Base-by-base conservation (phyloP, 306 rosid genomes). In the Echinosophora koreensis region DNA sequence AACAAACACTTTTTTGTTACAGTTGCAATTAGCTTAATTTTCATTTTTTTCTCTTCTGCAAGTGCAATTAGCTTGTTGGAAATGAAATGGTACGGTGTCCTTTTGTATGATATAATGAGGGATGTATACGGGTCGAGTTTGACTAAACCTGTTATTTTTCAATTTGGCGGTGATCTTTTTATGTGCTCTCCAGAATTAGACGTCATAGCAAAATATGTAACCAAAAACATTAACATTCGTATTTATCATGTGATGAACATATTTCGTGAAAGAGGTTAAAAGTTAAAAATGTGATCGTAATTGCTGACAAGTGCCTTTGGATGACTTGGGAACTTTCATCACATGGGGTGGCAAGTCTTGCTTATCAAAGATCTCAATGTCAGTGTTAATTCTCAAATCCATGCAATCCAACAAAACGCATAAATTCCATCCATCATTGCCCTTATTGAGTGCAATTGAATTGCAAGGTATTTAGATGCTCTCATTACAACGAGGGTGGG, bases 381-480 rank as follows among this genome's bases (percentile, higher is more conserved):
- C 75, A 39, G 55, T 4, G 41, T 60, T 76, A 38, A 39, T 68
- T 62, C 14, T 27, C 5, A 74, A 57, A 60, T 54, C 32, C 42
- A 67, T 62, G 41, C 38, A 67, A 54, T 44, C 69, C 57, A 61
- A 60, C 66, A 68, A 14, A 74, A 32, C 34, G 52, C 67, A 68
- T 61, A 79, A 71, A 83, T 30, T 30, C 1, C 32, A 78, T 51
- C 77, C 61, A 77, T 72, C 64, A 73, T 66, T 66, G 62, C 30
- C 50, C 32, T 57, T 17, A 42, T 35, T 44, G 44, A 73, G 50
- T 34, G 49, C 35, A 64, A 74, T 73, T 72, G 70, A 58, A 30
- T 57, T 47, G 38, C 4, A 71, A 62, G 58, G 70, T 34, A 76
- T 44, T 71, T 64, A 34, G 64, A 82, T 70, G 62, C 75, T 47